Evolutionary conservation across 805 yeast genomes (phyloP).

Genomic region (Candida schatavii): DNA sequence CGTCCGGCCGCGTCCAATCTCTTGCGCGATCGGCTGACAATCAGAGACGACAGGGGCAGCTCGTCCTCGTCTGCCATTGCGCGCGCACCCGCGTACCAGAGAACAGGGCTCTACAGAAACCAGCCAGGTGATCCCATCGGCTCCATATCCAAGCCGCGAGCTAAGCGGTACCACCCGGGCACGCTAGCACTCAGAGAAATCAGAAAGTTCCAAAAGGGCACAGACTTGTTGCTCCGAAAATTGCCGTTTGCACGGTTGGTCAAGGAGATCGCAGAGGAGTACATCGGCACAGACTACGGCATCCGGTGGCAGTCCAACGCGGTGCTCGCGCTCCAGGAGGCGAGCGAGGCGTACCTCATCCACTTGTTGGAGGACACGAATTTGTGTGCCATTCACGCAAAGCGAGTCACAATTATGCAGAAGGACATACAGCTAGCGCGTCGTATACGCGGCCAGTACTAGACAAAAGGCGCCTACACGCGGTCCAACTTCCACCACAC

Average conservation of each 20-base stretch:
- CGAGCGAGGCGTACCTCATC: slow-evolving; percentile 73
- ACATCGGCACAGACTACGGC: slow-evolving; percentile 51
- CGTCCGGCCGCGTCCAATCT: neutral
- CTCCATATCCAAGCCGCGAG: slow-evolving; percentile 10
- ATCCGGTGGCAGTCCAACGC: slow-evolving; percentile 81
- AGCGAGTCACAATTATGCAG: slow-evolving; percentile 81
- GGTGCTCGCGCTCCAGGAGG: slow-evolving; percentile 74
- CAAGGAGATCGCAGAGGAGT: slow-evolving; percentile 66
- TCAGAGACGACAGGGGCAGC: slow-evolving; percentile 2
- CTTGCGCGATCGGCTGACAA: neutral
- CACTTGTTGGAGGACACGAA: slow-evolving; percentile 77
- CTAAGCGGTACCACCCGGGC: slow-evolving; percentile 57
- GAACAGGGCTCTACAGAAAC: slow-evolving; percentile 42
- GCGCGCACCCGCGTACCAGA: slow-evolving; percentile 8
- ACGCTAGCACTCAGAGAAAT: slow-evolving; percentile 67
- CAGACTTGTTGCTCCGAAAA: slow-evolving; percentile 65
- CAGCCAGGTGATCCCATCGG: slow-evolving; percentile 53
- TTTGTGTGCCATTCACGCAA: slow-evolving; percentile 74
- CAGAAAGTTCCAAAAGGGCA: slow-evolving; percentile 61
- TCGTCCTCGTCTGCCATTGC: neutral
- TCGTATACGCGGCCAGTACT: slow-evolving; percentile 59
- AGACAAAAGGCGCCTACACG: too few species aligned
- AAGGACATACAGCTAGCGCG: slow-evolving; percentile 80
- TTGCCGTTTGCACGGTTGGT: slow-evolving; percentile 78
- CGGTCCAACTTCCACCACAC: too few species aligned